Base-by-base conservation (phyloP, 441 rosid genomes). In the Bruguiera hainesii region DNA sequence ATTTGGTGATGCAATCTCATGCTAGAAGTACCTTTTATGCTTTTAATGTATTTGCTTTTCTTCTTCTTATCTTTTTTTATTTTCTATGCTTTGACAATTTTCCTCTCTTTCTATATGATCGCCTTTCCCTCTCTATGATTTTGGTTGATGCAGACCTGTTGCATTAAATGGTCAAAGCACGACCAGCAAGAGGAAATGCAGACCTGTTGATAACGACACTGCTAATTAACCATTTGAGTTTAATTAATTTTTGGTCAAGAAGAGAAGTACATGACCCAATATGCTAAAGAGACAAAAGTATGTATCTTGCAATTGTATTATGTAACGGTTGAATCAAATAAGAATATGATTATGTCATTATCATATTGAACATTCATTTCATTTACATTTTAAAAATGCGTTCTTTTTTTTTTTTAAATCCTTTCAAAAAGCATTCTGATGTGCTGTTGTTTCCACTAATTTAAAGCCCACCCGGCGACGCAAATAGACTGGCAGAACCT, bases 151-250 rank as follows among this genome's bases (percentile, higher is more conserved):
- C 65, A 56, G 76, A 28, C 56, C 77, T 78, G 58, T 76, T 76
- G 42, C 60, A 60, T 76, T 73, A 74, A 69, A 71, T 74, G 80
- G 80, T 71, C 77, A 73, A 81, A 67, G 55, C 56, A 51, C n/a
- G 1, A 71, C 72, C 25, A 42, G 42, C 31, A n/a, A 61, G 51
- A 65, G 60, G 31, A 42, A 56, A 26, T 26, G 26, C 26, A 56
- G 35, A 51, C 26, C 26, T 26, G 2, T 26, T 26, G 29, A 53
- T 52, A 55, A 50, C 16, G 3, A 8, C 18, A n/a, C 39, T 31
- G 49, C 33, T 49, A 8, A 26, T 4, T 20, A 21, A 33, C 42
- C 11, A 35, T 51, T 65, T 63, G 51, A 11, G 64, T 53, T 67
- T 60, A 33, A 30, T 60, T 49, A 20, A 21, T 64, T 48, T 59